Conservation (phyloP, 495 filamentous ascomycete species). For the Ascodesmis nigricans region DNA sequence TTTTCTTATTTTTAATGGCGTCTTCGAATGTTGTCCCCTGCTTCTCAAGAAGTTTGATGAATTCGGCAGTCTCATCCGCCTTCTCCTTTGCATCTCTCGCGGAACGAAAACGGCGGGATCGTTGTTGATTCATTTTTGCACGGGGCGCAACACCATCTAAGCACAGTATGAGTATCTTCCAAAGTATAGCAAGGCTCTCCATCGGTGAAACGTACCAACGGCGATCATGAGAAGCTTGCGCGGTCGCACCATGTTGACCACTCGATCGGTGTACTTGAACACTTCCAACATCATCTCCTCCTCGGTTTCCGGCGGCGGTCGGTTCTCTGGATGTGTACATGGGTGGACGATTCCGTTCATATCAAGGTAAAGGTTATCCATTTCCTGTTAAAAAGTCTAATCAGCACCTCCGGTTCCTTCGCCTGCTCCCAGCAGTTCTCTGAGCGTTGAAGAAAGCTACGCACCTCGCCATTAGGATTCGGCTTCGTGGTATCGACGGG, state of each 20-base stretch:
- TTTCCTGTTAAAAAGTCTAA: constrained; percentile 30
- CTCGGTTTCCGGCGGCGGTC: constrained; percentile 71
- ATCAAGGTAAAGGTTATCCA: constrained; percentile 93
- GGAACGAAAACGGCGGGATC: constrained; percentile 80
- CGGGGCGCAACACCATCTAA: constrained; percentile 63
- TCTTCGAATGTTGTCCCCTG: constrained; percentile 41
- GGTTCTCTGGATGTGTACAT: constrained; percentile 92
- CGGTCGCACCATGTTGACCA: constrained; percentile 94
- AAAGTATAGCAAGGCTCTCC: not conserved
- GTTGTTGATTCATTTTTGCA: constrained; percentile 99
- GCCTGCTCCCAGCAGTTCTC: not conserved
- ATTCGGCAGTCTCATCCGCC: constrained; percentile 70
- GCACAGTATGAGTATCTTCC: too few relatives aligned
- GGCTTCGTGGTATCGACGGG: constrained; percentile 64
- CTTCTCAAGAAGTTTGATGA: constrained; percentile 55
- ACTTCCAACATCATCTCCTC: constrained; percentile 98
- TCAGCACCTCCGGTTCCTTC: not conserved
- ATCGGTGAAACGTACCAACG: constrained; percentile 45
- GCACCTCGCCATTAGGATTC: constrained; percentile 77
- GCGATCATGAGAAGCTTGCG: constrained; percentile 93
- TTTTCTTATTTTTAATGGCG: constrained; percentile 51
- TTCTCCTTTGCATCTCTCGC: constrained; percentile 88
- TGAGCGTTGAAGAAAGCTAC: constrained; percentile 1
- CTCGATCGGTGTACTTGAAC: constrained; percentile 91
- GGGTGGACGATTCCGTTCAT: constrained; percentile 99